Base-by-base conservation (phyloP, 805 yeast genomes). In the Yamadazyma scolyti region DNA sequence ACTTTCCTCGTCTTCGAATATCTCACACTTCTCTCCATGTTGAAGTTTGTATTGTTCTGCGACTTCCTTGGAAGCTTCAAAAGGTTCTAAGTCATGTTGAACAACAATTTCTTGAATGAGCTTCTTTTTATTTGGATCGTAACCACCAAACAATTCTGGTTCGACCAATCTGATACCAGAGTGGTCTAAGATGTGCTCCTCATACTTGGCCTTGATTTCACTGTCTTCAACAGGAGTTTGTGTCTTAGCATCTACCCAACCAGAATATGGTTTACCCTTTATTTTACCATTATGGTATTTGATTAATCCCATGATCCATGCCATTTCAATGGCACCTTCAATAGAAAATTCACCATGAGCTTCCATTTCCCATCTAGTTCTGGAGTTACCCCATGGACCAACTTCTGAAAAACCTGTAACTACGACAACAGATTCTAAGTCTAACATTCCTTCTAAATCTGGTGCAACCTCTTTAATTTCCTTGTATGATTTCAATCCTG, bases 311-410 rank as follows among this genome's bases (percentile, higher is more conserved):
- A 93, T 93, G 50, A 93, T 89, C 97, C 97, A 93, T 29, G 99
- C 97, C 95, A 93, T 89, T 70, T 93, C 98, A 56, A 93, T 82
- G 55, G 96, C 83, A 54, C 98, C 98, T 67, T 93, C 98, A 49
- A 93, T 70, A 7, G 97, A 89, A 66, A 93, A 93, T 56, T 84
- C 87, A 52, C 98, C 98, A 39, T 61, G 47, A 27, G 97, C 86
- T 69, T 93, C 98, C 95, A 93, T 93, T 66, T 93, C 97, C 98
- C 98, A 93, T 74, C 98, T 79, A 35, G 98, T 93, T 75, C 97
- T 84, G 22, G 98, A 68, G 60, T 89, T 88, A 77, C 98, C 98
- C 96, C 97, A 94, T 53, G 98, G 98, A 56, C 97, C 94, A 48
- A 93, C 97, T 68, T 93, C 99, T 43, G 96, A 72, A 70, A 90